Evolutionary conservation across 257 asterid species (phyloP).

Genomic region (Solanum virginianum): DNA sequence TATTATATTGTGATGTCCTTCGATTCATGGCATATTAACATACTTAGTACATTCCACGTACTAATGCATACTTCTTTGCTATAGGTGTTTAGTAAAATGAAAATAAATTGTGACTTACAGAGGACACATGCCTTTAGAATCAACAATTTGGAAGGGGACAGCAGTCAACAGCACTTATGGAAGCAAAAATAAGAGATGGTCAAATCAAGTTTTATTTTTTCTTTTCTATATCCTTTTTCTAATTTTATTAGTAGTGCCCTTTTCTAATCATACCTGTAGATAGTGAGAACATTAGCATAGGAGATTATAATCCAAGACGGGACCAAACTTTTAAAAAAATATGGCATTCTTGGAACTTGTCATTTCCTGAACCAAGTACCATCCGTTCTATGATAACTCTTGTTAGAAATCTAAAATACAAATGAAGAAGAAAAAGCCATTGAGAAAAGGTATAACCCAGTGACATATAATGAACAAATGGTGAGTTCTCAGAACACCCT

Average conservation of each 20-base stretch:
- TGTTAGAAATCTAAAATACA: background rate
- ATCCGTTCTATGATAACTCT: background rate
- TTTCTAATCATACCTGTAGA: background rate
- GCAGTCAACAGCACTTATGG: background rate
- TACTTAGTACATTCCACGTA: too few relatives aligned
- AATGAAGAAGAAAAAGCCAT: background rate
- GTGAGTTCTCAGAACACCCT: background rate
- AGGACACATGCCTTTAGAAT: background rate
- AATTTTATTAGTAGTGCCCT: background rate
- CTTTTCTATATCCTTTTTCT: background rate
- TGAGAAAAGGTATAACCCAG: background rate
- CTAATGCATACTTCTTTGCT: too few relatives aligned
- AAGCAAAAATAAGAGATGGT: background rate
- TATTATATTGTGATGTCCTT: too few relatives aligned
- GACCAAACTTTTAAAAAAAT: background rate
- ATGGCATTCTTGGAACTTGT: background rate
- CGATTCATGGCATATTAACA: too few relatives aligned
- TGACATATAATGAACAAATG: background rate
- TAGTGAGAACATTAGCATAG: background rate
- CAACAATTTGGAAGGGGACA: background rate
- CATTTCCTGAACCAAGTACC: background rate
- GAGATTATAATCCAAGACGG: background rate
- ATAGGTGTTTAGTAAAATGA: background rate
- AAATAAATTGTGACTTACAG: background rate
- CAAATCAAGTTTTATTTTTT: background rate